Evolutionary conservation across 257 asterid genomes (phyloP).

Genomic region (Marsdenia floribunda): DNA sequence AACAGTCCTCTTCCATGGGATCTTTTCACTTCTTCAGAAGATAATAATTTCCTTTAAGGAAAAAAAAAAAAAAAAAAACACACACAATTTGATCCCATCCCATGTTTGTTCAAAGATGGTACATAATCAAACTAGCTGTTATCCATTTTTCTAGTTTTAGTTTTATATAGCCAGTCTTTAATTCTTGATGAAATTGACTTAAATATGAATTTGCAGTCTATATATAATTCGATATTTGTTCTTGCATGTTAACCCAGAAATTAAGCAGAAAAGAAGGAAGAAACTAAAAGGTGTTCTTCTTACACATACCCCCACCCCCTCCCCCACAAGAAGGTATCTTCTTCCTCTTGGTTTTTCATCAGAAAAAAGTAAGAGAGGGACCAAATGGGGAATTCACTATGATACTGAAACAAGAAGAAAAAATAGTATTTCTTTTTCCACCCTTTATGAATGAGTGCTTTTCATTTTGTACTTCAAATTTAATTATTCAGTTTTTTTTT

Average conservation of each 20-base stretch:
- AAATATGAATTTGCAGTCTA: background rate
- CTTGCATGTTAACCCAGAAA: background rate
- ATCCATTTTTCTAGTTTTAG: background rate
- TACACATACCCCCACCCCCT: too few relatives aligned
- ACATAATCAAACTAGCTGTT: background rate
- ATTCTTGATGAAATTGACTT: background rate
- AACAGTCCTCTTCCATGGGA: conserved; percentile 62
- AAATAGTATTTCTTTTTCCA: background rate
- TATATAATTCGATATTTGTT: background rate
- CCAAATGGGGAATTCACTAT: background rate
- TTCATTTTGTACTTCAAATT: background rate
- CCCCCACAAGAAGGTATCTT: too few relatives aligned
- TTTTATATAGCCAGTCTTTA: background rate
- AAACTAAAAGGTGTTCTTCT: too few relatives aligned
- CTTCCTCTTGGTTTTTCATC: background rate
- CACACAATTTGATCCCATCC: too few relatives aligned
- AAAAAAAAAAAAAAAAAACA: background rate
- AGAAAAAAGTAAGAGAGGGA: background rate
- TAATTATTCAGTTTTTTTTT: background rate
- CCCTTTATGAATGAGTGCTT: background rate
- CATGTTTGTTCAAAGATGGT: background rate
- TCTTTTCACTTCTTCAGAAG: conserved; percentile 35
- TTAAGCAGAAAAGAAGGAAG: background rate
- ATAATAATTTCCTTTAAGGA: conserved; percentile 33
- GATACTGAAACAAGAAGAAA: background rate